Percentiles rank a stretch among this genome's conserved stretches.
These are phyloP conservation scores for Phytophthora pinifolia DNA, from an alignment of 352 stramenopile species.

Conservation along the genomic window DNA sequence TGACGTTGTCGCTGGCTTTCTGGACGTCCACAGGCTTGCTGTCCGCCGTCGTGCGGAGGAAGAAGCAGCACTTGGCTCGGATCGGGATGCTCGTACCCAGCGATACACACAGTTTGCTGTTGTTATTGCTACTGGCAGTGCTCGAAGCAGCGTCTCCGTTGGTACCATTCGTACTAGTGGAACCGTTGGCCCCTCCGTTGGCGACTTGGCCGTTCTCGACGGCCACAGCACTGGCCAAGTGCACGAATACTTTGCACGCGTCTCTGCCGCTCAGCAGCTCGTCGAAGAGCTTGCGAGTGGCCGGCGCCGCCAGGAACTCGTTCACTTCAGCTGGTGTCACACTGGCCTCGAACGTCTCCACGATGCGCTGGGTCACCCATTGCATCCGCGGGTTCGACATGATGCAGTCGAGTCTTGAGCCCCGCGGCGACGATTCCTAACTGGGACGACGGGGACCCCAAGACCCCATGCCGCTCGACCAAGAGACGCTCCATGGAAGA, in stretches of 20 bases:
- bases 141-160: conserved; percentile 2
- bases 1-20: conserved; percentile 75
- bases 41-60: conserved; percentile 67
- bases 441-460: conserved; percentile 15
- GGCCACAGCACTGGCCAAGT: conserved; percentile 29
- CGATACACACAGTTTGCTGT: conserved; percentile 65
- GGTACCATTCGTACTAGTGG: not conserved
- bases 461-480: not conserved
- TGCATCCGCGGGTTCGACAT: conserved; percentile 85
- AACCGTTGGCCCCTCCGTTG: not conserved
- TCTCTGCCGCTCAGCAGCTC: conserved; percentile 77
- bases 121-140: conserved; percentile 23
- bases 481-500: conserved; percentile 29
- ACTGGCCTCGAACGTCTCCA: conserved; percentile 77
- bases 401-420: conserved; percentile 11
- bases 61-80: conserved; percentile 84
- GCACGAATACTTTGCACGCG: conserved; percentile 74
- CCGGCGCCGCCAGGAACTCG: conserved; percentile 59
- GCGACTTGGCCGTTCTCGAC: conserved; percentile 14
- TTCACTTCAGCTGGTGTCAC: conserved; percentile 52
- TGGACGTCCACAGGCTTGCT: conserved; percentile 70
- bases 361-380: conserved; percentile 74
- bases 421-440: conserved; percentile 19
- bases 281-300: conserved; percentile 72
- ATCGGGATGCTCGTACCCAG: conserved; percentile 73